Evolutionary conservation across 345 rosid species (phyloP).

Genomic region (Brassica cretica): DNA sequence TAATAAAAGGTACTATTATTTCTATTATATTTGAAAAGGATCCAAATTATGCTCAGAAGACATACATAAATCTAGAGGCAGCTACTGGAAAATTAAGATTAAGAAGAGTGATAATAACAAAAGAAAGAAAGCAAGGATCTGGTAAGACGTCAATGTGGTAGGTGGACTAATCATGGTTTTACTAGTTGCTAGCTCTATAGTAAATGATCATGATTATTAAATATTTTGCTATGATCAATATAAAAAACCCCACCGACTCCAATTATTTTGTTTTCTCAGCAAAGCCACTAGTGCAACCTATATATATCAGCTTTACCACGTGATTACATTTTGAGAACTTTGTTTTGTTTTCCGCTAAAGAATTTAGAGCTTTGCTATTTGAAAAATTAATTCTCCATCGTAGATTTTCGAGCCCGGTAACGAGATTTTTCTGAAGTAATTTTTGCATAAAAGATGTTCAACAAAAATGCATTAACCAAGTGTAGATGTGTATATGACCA

Average conservation of each 20-base stretch:
- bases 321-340: not conserved
- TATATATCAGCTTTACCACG: not conserved
- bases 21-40: not conserved
- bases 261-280: conserved; percentile 26
- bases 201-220: conserved; percentile 22
- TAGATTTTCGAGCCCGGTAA: not conserved
- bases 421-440: not conserved
- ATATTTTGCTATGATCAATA: conserved; percentile 13
- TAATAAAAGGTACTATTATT: not conserved
- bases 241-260: conserved; percentile 31
- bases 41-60: conserved; percentile 1
- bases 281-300: conserved; percentile 6
- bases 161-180: conserved; percentile 36
- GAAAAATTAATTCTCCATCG: not conserved
- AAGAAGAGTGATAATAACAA: not conserved
- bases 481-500: not conserved
- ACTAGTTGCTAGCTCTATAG: conserved; percentile 16
- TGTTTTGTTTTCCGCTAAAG: not conserved
- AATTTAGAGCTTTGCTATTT: not conserved
- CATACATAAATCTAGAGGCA: not conserved
- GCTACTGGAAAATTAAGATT: not conserved
- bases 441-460: not conserved
- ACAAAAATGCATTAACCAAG: not conserved
- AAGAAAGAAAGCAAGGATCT: conserved; percentile 4
- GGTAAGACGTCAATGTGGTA: conserved; percentile 39